A percentile compares a stretch with the other conserved stretches of the same genome.
Conservation (phyloP, 2,329 filamentous ascomycete species). For the Xylaria sp. region DNA sequence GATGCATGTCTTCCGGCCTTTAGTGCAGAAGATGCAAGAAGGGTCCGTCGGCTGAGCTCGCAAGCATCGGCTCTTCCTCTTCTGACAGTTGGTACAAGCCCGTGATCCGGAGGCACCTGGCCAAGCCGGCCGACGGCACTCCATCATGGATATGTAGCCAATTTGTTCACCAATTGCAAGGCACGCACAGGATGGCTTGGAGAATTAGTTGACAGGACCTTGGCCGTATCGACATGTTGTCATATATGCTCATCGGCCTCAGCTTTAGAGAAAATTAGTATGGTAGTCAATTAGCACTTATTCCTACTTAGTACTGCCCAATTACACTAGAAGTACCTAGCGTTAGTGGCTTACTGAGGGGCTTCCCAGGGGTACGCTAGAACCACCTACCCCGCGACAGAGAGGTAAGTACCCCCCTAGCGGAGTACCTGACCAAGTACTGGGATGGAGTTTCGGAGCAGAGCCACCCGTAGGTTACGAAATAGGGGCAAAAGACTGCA, state of each 20-base stretch:
- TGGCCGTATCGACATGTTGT: background rate
- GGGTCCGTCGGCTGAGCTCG: constrained; percentile 14
- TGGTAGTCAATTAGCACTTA: background rate
- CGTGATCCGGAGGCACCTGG: constrained; percentile 6
- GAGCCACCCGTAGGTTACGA: constrained; percentile 10
- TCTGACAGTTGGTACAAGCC: constrained; percentile 27
- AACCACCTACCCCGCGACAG: too few relatives aligned
- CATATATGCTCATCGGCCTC: background rate
- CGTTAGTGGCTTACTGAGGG: too few relatives aligned
- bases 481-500: background rate
- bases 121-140: background rate
- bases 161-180: background rate
- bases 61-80: constrained; percentile 26
- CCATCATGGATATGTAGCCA: constrained; percentile 1
- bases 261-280: too few relatives aligned
- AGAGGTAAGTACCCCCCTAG: too few relatives aligned
- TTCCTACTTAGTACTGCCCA: too few relatives aligned
- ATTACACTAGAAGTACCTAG: too few relatives aligned
- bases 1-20: constrained; percentile 10
- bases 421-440: too few relatives aligned
- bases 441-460: constrained; percentile 16
- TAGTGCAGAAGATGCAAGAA: constrained; percentile 15
- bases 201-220: background rate
- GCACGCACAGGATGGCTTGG: background rate
- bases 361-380: too few relatives aligned